Conservation (phyloP, 805 yeast genomes). For the Blastobotrys americana region DNA sequence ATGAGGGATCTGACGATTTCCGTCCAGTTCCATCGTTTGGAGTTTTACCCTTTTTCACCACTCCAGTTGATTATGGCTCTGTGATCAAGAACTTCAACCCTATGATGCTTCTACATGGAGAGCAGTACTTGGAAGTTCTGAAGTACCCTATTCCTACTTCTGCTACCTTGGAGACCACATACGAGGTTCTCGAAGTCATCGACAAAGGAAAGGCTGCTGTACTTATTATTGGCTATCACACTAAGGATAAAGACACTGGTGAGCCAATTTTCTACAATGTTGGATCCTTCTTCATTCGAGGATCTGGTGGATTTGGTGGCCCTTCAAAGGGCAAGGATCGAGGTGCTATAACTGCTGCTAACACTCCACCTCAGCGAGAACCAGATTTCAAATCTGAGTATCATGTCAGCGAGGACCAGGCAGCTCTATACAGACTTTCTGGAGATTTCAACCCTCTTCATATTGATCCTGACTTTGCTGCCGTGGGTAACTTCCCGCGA, state of each 20-base stretch:
- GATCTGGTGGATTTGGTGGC: constrained; percentile 48
- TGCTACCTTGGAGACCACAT: constrained; percentile 54
- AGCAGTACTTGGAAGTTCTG: constrained; percentile 75
- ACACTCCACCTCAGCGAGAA: constrained; percentile 50
- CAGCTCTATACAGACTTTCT: constrained; percentile 81
- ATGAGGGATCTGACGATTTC: constrained; percentile 70
- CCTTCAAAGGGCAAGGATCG: constrained; percentile 48
- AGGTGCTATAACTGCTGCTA: constrained; percentile 54
- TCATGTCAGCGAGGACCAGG: constrained; percentile 62
- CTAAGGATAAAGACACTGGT: constrained; percentile 61
- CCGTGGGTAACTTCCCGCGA: constrained; percentile 71
- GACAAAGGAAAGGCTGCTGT: constrained; percentile 85
- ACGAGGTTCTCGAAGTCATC: constrained; percentile 61
- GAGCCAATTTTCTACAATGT: constrained; percentile 70
- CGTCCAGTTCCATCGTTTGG: constrained; percentile 87
- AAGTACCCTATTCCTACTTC: constrained; percentile 73
- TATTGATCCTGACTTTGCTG: constrained; percentile 86
- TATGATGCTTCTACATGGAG: constrained; percentile 87
- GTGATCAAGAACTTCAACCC: constrained; percentile 80
- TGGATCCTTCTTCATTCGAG: constrained; percentile 77
- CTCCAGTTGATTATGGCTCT: constrained; percentile 51
- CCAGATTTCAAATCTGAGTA: constrained; percentile 63
- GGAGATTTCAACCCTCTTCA: constrained; percentile 96
- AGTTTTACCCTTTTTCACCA: constrained; percentile 76
- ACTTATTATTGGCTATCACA: constrained; percentile 61